Conservation (phyloP, 2,329 filamentous ascomycete genomes). For the Aspergillus amoenus region DNA sequence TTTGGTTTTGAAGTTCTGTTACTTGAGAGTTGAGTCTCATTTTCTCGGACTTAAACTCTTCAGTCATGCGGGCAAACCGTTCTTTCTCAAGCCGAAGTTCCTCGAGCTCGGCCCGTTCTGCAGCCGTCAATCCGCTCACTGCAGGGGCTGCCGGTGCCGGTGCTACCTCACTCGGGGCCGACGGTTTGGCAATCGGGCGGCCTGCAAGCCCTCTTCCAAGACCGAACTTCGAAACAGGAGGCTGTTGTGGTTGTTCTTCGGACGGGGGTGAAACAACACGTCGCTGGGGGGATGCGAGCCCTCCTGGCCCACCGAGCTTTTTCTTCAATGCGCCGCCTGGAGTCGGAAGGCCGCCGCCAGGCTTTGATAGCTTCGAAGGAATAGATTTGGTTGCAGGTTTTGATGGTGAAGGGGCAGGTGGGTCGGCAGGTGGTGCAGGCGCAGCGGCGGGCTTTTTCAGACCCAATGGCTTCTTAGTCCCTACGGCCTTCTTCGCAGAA, state of each 20-base stretch:
- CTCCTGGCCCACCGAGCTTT: conserved; percentile 44
- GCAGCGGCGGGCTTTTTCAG: conserved; percentile 51
- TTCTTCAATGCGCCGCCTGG: conserved; percentile 46
- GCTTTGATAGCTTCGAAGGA: conserved; percentile 47
- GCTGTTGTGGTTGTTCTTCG: conserved; percentile 45
- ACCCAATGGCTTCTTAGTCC: conserved; percentile 53
- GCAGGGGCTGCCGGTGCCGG: conserved; percentile 58
- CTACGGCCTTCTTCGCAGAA: conserved; percentile 56
- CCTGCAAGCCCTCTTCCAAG: conserved; percentile 77
- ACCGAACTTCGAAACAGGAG: conserved; percentile 56
- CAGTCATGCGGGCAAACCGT: conserved; percentile 68
- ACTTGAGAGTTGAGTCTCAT: conserved; percentile 81
- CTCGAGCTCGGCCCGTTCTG: conserved; percentile 91
- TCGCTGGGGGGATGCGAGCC: conserved; percentile 42
- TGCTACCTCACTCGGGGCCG: conserved; percentile 41
- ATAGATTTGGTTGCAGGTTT: conserved; percentile 42
- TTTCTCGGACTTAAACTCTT: conserved; percentile 80
- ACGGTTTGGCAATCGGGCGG: conserved; percentile 77
- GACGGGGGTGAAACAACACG: conserved; percentile 46
- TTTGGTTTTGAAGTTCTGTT: conserved; percentile 93
- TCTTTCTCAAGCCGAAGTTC: conserved; percentile 85
- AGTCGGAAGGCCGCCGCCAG: conserved; percentile 41
- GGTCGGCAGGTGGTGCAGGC: conserved; percentile 50
- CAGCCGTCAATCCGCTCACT: conserved; percentile 66
- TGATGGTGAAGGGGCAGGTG: conserved; percentile 49